Evolutionary conservation across 768 basidiomycete genomes (phyloP).

Genomic region (Leucocoprinus sp.): DNA sequence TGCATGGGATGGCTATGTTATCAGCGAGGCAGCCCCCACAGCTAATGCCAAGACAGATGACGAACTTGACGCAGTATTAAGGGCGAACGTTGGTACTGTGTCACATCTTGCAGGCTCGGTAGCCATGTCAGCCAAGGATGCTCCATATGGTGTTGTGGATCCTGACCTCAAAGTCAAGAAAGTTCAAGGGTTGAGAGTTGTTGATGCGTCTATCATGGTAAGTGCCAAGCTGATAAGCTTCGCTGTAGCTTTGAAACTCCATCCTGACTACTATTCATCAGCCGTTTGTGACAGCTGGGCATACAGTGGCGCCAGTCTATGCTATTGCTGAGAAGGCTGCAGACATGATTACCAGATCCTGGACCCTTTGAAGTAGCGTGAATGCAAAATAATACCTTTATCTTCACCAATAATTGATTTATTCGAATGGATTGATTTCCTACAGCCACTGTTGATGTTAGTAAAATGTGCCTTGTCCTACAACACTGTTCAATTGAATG

Average conservation of each 20-base stretch:
- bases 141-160: constrained; percentile 10
- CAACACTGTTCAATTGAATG: no score
- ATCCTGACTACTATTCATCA: not conserved
- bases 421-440: no score
- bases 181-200: constrained; percentile 10
- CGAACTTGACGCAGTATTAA: constrained; percentile 6
- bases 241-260: no score
- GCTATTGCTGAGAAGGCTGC: constrained; percentile 19
- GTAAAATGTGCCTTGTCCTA: no score
- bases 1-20: constrained; percentile 5
- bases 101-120: constrained; percentile 9
- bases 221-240: not conserved
- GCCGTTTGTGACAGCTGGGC: constrained; percentile 18
- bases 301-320: constrained; percentile 22
- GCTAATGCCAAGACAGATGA: not conserved
- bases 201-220: constrained; percentile 13
- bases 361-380: no score
- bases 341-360: constrained; percentile 4
- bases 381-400: no score
- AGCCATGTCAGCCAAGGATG: constrained; percentile 11
- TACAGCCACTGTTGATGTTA: no score
- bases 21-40: not conserved
- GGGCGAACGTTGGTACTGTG: not conserved
- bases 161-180: constrained; percentile 13
- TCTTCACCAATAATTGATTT: no score